Evolutionary conservation across 495 filamentous ascomycete species (phyloP).

Genomic region (Ramalina peruviana): DNA sequence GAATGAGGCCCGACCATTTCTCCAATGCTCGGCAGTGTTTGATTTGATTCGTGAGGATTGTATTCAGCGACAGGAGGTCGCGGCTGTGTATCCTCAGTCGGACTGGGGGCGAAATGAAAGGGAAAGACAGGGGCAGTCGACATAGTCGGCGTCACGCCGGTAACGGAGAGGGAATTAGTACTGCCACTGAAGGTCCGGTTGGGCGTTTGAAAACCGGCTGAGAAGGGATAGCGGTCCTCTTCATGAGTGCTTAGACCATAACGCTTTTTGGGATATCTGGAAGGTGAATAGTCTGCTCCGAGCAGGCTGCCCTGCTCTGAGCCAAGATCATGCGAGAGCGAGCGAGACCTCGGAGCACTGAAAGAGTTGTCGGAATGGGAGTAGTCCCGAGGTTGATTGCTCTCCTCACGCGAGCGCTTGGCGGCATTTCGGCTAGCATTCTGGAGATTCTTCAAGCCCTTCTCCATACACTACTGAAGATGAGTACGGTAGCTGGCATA

Average conservation of each 20-base stretch:
- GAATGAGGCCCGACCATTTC: too few species aligned
- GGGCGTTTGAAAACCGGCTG: slow-evolving; percentile 1
- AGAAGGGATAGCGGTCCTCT: neutral
- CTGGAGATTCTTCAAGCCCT: slow-evolving; percentile 34
- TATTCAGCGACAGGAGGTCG: neutral
- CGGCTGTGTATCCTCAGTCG: neutral
- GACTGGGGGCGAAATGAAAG: neutral
- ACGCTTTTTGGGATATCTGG: neutral
- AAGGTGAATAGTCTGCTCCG: neutral
- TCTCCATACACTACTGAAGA: slow-evolving; percentile 35
- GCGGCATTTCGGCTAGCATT: slow-evolving; percentile 22
- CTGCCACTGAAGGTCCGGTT: slow-evolving; percentile 7
- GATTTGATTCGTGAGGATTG: too few species aligned
- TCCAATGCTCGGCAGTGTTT: too few species aligned
- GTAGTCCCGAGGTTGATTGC: neutral
- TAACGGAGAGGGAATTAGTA: neutral
- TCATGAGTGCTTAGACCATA: neutral
- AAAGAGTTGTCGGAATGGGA: neutral
- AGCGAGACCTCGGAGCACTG: neutral
- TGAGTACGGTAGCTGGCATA: neutral
- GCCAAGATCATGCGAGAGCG: slow-evolving; percentile 1
- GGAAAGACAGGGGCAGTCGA: neutral
- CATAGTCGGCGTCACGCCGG: slow-evolving; percentile 7
- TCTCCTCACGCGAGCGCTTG: neutral
- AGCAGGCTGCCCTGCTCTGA: slow-evolving; percentile 4